Evolutionary conservation across 75 land plant species (phyloP).

Genomic region (Azolla pinnata): DNA sequence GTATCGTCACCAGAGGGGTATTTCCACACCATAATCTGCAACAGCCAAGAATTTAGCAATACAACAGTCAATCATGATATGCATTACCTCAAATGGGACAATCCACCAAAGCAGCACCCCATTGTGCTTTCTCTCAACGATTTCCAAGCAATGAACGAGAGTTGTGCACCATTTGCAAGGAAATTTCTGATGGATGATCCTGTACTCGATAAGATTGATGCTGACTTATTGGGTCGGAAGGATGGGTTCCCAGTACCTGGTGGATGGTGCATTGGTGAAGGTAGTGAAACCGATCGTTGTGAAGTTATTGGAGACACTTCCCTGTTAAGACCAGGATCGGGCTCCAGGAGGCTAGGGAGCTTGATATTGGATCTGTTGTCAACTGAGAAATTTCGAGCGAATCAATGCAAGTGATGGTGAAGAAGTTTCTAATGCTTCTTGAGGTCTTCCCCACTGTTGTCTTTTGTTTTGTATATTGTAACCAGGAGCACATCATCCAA

Average conservation of each 20-base stretch:
- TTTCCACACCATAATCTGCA: constrained; percentile 79
- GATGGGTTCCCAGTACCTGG: constrained; percentile 58
- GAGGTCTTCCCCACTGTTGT: too few species aligned
- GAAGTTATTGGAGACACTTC: constrained; percentile 54
- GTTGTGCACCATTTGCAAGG: constrained; percentile 75
- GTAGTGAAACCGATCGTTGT: constrained; percentile 38
- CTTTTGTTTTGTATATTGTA: too few species aligned
- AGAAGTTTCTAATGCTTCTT: too few species aligned
- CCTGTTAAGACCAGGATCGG: constrained; percentile 65
- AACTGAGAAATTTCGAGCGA: constrained; percentile 34
- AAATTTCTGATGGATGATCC: constrained; percentile 41
- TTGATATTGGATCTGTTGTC: constrained; percentile 37
- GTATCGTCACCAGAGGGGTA: constrained; percentile 53
- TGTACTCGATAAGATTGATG: constrained; percentile 64
- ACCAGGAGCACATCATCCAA: too few species aligned
- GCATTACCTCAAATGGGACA: constrained; percentile 37
- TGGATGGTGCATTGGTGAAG: constrained; percentile 78
- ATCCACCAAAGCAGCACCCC: constrained; percentile 38
- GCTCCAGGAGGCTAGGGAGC: constrained; percentile 54
- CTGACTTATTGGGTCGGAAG: constrained; percentile 36
- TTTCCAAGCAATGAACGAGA: constrained; percentile 46
- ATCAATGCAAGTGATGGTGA: constrained; percentile 52
- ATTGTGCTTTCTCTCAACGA: constrained; percentile 24
- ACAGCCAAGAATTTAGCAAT: constrained; percentile 49
- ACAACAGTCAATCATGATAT: constrained; percentile 61